Conservation (phyloP, 2,329 filamentous ascomycete species). For the Fusarium sp. region DNA sequence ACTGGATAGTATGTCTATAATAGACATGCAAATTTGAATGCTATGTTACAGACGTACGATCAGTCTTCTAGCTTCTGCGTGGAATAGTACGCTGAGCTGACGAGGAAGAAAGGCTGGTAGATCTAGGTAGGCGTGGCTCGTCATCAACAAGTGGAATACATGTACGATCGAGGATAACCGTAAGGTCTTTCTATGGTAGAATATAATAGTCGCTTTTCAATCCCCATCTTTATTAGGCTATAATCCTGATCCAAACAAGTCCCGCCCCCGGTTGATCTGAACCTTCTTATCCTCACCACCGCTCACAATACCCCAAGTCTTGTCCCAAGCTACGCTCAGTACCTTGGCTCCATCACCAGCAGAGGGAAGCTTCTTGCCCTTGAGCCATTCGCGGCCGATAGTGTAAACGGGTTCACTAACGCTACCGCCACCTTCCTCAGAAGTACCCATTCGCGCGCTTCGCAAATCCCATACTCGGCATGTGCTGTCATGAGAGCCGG, state of each 20-base stretch:
- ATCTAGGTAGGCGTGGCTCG: too few species aligned
- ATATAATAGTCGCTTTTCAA: slow-evolving; percentile 34
- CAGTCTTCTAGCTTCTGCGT: too few species aligned
- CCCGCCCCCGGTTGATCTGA: slow-evolving; percentile 84
- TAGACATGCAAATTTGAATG: too few species aligned
- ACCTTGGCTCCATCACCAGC: slow-evolving; percentile 91
- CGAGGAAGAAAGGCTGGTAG: too few species aligned
- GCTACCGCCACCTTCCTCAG: slow-evolving; percentile 72
- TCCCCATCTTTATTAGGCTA: slow-evolving; percentile 43
- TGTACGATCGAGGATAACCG: not conserved
- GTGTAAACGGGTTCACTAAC: slow-evolving; percentile 80
- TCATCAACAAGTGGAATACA: not conserved
- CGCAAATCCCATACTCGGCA: slow-evolving; percentile 95
- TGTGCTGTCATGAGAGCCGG: slow-evolving; percentile 91
- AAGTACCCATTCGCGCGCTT: slow-evolving; percentile 70
- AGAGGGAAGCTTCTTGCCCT: slow-evolving; percentile 72
- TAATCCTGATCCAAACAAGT: slow-evolving; percentile 57
- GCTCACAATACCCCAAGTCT: slow-evolving; percentile 87
- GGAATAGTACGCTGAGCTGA: too few species aligned
- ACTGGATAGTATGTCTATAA: too few species aligned
- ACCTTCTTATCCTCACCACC: slow-evolving; percentile 94
- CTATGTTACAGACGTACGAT: too few species aligned
- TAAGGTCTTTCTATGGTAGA: not conserved
- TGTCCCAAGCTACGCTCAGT: slow-evolving; percentile 88
- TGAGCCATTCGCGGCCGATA: slow-evolving; percentile 79